Conservation (phyloP, 1,284 basidiomycete genomes). For the Leccinum ponderosum region DNA sequence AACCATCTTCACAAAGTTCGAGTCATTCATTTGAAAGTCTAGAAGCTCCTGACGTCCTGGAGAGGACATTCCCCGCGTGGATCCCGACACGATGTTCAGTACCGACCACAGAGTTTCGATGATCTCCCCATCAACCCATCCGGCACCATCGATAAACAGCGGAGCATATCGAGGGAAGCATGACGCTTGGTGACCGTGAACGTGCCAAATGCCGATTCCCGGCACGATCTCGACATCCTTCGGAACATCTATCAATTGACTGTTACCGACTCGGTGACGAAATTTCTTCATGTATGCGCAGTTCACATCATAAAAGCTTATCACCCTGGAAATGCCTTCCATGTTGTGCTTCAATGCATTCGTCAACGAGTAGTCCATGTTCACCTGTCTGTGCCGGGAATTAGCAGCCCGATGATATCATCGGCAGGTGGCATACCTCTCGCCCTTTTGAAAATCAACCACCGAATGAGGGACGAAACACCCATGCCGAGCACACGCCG, state of each 20-base stretch:
- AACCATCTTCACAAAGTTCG: background rate
- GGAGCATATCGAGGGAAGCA: conserved; percentile 7
- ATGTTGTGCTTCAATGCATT: conserved; percentile 10
- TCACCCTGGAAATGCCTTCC: background rate
- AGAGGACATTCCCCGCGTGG: background rate
- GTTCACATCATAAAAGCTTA: conserved; percentile 15
- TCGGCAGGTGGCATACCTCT: conserved; percentile 3
- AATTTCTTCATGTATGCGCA: conserved; percentile 13
- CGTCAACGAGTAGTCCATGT: conserved; percentile 23
- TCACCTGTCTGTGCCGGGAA: conserved; percentile 12
- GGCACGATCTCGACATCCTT: background rate
- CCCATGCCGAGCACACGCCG: conserved; percentile 19
- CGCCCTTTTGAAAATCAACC: conserved; percentile 1
- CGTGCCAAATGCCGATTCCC: conserved; percentile 15
- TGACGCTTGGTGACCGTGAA: conserved; percentile 7
- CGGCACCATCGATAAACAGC: background rate
- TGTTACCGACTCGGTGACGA: background rate
- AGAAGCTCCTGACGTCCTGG: background rate
- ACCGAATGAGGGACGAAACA: conserved; percentile 18
- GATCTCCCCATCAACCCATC: background rate
- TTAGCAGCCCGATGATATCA: background rate
- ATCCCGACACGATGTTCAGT: background rate
- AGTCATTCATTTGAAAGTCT: background rate
- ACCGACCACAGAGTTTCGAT: background rate
- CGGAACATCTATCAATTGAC: background rate